Evolutionary conservation across 1,284 basidiomycete genomes (phyloP).

Genomic region (Cystobasidium pallidum): DNA sequence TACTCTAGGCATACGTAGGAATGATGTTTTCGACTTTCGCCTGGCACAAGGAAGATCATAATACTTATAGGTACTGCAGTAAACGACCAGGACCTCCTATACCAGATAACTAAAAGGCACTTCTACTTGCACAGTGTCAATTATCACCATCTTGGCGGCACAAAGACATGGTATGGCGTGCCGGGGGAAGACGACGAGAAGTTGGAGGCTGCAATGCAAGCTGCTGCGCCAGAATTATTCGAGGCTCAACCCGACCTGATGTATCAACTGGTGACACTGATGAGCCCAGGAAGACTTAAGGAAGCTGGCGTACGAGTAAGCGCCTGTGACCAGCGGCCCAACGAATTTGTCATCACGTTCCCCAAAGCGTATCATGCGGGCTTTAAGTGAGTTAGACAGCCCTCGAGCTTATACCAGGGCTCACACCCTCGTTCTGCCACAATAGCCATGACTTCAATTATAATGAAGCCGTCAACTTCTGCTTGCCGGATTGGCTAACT

Average conservation of each 20-base stretch:
- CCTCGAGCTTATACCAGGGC: too few species aligned
- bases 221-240: conserved; percentile 97
- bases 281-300: conserved; percentile 86
- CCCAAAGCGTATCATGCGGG: conserved; percentile 98
- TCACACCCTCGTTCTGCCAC: background rate
- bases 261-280: conserved; percentile 96
- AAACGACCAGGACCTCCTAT: background rate
- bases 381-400: conserved; percentile 83
- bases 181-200: conserved; percentile 91
- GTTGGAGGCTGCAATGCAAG: conserved; percentile 93
- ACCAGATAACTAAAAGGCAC: background rate
- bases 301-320: conserved; percentile 91
- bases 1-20: conserved; percentile 71
- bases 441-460: conserved; percentile 71
- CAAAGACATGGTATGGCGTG: conserved; percentile 99
- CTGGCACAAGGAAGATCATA: conserved; percentile 99
- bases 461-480: conserved; percentile 99
- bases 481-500: conserved; percentile 91
- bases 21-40: conserved; percentile 99
- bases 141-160: conserved; percentile 86
- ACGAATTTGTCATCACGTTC: conserved; percentile 97
- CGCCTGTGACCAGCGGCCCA: conserved; percentile 93
- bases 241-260: conserved; percentile 95
- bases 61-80: conserved; percentile 72
- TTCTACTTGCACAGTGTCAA: conserved; percentile 50